Conservation (phyloP, 2,329 filamentous ascomycete species). For the Conoideocrella luteorostrata region DNA sequence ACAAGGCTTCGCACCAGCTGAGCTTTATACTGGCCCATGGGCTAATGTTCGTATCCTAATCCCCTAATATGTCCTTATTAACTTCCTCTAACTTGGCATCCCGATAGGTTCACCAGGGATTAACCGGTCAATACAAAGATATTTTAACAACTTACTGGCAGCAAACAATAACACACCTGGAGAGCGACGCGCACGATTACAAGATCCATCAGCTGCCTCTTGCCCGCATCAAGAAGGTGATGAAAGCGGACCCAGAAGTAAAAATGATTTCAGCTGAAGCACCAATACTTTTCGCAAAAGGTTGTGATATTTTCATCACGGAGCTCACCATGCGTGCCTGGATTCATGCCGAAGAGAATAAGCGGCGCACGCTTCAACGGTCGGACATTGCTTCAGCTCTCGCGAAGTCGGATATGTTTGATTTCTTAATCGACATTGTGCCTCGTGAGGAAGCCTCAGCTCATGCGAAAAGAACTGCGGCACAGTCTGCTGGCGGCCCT, state of each 20-base stretch:
- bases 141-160: constrained; percentile 99
- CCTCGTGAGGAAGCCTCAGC: constrained; percentile 87
- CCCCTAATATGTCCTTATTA: neutral
- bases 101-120: constrained; percentile 86
- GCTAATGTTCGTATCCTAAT: constrained; percentile 65
- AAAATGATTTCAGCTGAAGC: constrained; percentile 99
- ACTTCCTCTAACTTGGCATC: neutral
- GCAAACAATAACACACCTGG: constrained; percentile 91
- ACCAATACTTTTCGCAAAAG: constrained; percentile 95
- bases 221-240: constrained; percentile 99
- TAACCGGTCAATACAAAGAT: constrained; percentile 88
- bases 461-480: constrained; percentile 69
- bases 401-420: constrained; percentile 98
- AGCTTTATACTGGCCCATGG: constrained; percentile 92
- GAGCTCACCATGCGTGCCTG: constrained; percentile 98
- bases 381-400: constrained; percentile 95
- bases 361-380: constrained; percentile 87
- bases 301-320: constrained; percentile 98
- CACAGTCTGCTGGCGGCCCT: constrained; percentile 37
- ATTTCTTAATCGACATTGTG: constrained; percentile 98
- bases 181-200: constrained; percentile 94
- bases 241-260: constrained; percentile 98
- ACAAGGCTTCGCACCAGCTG: constrained; percentile 83
- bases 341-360: constrained; percentile 99
- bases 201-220: constrained; percentile 95